phyloP scores from a whole-genome alignment of 805 yeast genomes.

The Candida xyloterini region DNA sequence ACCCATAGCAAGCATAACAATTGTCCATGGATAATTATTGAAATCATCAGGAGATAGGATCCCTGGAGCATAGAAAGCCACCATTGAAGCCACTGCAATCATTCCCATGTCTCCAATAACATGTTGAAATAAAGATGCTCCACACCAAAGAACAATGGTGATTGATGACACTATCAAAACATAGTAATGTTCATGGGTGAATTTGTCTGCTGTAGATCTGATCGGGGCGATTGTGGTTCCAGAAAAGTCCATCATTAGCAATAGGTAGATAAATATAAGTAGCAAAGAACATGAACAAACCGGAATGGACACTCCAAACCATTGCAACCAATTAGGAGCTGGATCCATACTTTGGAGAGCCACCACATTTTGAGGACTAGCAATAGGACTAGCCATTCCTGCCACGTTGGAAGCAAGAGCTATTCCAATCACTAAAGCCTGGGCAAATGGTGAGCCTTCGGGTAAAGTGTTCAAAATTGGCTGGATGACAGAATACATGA shows the following conservation, averaged over 20 bases:
- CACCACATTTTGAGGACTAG: conserved; percentile 93
- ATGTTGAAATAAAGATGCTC: conserved; percentile 69
- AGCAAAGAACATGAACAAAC: conserved; percentile 63
- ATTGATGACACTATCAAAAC: conserved; percentile 61
- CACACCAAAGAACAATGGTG: conserved; percentile 88
- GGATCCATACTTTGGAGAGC: conserved; percentile 88
- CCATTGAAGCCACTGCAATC: conserved; percentile 82
- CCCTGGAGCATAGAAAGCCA: conserved; percentile 92
- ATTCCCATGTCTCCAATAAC: conserved; percentile 96
- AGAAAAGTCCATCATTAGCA: conserved; percentile 56
- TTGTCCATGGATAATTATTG: conserved; percentile 95
- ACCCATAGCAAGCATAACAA: conserved; percentile 95
- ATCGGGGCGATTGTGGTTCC: conserved; percentile 53
- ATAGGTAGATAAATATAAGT: conserved; percentile 68
- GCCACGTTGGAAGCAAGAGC: conserved; percentile 92
- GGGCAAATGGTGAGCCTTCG: conserved; percentile 70
- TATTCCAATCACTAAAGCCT: conserved; percentile 83
- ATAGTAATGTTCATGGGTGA: conserved; percentile 72
- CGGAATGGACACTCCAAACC: conserved; percentile 89
- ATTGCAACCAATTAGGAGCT: conserved; percentile 81
- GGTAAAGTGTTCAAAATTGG: conserved; percentile 85
- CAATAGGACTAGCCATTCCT: conserved; percentile 97
- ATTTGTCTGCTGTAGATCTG: conserved; percentile 59
- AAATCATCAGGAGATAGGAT: conserved; percentile 84
- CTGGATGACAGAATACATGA: conserved; percentile 86